phyloP scores from a whole-genome alignment of 1,284 basidiomycete genomes.

The Moesziomyces antarcticus region DNA sequence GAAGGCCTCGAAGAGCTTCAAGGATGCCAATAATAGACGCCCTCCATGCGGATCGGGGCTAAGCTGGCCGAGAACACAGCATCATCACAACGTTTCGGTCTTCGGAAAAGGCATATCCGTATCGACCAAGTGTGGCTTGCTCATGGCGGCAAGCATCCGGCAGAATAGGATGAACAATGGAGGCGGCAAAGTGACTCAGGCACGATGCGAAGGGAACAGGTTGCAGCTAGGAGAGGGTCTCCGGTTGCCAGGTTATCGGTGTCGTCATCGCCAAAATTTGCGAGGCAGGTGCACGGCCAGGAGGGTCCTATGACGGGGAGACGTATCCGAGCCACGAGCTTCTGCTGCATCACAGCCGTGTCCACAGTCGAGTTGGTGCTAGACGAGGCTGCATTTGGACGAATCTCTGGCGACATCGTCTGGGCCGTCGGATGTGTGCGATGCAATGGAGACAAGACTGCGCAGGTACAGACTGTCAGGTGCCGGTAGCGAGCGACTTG shows the following conservation, averaged over 20 bases:
- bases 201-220: neutral
- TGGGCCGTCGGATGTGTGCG: too few species aligned
- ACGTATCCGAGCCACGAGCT: neutral
- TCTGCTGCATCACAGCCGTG: too few species aligned
- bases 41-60: neutral
- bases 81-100: neutral
- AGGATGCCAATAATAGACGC: constrained; percentile 3
- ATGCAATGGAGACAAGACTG: neutral
- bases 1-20: neutral
- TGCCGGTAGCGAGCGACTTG: neutral
- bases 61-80: neutral
- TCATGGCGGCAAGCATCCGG: constrained; percentile 10
- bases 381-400: too few species aligned
- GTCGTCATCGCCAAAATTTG: constrained; percentile 19
- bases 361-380: too few species aligned
- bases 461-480: neutral
- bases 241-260: constrained; percentile 1
- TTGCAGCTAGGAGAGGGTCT: neutral
- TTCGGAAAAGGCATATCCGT: neutral
- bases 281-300: neutral
- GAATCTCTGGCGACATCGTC: too few species aligned
- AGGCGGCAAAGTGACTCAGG: neutral
- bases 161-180: neutral
- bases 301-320: neutral
- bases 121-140: neutral